Evolutionary conservation across 805 yeast species (phyloP).

Genomic region (Metschnikowia cerradonensis): DNA sequence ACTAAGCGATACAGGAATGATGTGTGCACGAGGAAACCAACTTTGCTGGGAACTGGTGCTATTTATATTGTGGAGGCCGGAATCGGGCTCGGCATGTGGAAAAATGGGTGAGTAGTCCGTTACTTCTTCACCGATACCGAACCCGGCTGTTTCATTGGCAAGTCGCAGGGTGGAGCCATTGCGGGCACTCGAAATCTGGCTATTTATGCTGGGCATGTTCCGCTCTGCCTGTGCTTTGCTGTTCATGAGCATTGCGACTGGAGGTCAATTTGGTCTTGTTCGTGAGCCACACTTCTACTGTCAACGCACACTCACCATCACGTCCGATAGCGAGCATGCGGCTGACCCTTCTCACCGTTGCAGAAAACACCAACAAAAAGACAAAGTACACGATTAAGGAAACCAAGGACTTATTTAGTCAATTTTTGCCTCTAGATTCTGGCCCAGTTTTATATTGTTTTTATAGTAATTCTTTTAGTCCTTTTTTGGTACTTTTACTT

Average conservation of each 20-base stretch:
- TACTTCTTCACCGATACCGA: too few relatives aligned
- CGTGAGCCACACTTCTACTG: not conserved
- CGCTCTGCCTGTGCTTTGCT: not conserved
- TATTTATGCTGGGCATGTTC: not conserved
- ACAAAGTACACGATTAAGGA: not conserved
- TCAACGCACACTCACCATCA: not conserved
- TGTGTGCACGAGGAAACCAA: constrained; percentile 12
- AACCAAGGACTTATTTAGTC: too few relatives aligned
- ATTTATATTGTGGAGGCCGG: not conserved
- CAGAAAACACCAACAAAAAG: not conserved
- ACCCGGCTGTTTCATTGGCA: not conserved
- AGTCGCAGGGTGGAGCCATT: not conserved
- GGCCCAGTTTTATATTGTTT: too few relatives aligned
- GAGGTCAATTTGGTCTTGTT: not conserved
- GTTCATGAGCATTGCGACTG: not conserved
- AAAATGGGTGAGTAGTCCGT: not conserved
- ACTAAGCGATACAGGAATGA: constrained; percentile 13
- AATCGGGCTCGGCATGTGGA: not conserved
- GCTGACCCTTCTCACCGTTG: not conserved
- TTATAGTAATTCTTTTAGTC: too few relatives aligned
- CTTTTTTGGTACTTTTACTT: too few relatives aligned
- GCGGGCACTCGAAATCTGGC: not conserved
- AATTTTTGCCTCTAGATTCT: too few relatives aligned
- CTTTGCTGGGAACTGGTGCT: not conserved
- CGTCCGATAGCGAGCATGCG: not conserved